These are phyloP conservation scores for Pseudozyma pruni DNA, from an alignment of 1,284 basidiomycete species.

Conservation along the genomic window DNA sequence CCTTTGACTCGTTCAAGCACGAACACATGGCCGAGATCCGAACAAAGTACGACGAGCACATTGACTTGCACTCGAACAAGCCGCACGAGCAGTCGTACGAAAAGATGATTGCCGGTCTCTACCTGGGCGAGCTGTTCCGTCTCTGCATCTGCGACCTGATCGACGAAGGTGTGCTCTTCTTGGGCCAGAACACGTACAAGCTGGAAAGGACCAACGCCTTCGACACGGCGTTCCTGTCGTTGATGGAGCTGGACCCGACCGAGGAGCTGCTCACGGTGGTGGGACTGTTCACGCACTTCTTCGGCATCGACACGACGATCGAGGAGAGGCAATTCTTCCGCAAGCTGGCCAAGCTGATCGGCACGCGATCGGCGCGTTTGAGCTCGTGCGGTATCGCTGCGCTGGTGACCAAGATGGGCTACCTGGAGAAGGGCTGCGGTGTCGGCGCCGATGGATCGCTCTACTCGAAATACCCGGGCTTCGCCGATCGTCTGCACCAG, in stretches of 20 bases:
- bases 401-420: conserved; percentile 64
- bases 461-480: conserved; percentile 66
- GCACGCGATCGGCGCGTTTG: conserved; percentile 64
- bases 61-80: conserved; percentile 95
- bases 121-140: conserved; percentile 94
- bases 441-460: conserved; percentile 64
- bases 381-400: conserved; percentile 65
- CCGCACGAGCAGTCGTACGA: conserved; percentile 93
- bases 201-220: conserved; percentile 90
- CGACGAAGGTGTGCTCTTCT: conserved; percentile 94
- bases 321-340: conserved; percentile 65
- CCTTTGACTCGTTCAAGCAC: conserved; percentile 95
- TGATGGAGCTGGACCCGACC: conserved; percentile 98
- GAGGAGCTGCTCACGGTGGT: conserved; percentile 96
- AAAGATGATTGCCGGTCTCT: conserved; percentile 98
- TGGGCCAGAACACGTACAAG: conserved; percentile 96
- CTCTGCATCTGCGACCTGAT: conserved; percentile 94
- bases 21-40: conserved; percentile 81
- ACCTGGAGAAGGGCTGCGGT: conserved; percentile 60
- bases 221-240: conserved; percentile 94
- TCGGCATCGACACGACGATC: conserved; percentile 63
- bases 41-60: conserved; percentile 91
- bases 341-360: conserved; percentile 77
- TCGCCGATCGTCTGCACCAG: conserved; percentile 61
- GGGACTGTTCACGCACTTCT: conserved; percentile 80